These are phyloP conservation scores for Backusella luteola DNA, from an alignment of 192 early-diverging fungal genomes.

Conservation along the genomic window DNA sequence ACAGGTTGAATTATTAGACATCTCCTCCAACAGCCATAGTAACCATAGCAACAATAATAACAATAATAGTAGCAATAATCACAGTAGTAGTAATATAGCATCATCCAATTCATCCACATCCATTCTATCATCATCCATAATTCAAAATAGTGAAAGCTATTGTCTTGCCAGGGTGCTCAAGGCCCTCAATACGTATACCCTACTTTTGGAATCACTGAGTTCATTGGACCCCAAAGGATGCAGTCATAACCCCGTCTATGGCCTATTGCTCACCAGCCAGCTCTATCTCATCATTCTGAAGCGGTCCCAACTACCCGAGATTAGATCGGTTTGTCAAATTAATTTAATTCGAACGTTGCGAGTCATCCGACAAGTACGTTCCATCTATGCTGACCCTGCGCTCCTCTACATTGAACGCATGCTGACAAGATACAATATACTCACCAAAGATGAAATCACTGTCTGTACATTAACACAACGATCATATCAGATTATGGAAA, in stretches of 20 bases:
- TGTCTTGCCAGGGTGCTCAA: conserved; percentile 12
- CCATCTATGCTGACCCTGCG: not conserved
- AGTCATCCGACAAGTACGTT: not conserved
- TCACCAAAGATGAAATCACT: not conserved
- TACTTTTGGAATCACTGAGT: conserved; percentile 13
- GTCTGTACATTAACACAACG: conserved; percentile 1
- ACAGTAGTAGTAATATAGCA: not conserved
- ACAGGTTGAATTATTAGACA: not conserved
- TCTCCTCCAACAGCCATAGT: not conserved
- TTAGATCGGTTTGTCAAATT: conserved; percentile 12
- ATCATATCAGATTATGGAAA: not conserved
- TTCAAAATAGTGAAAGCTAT: not conserved
- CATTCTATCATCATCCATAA: not conserved
- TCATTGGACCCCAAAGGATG: conserved; percentile 15
- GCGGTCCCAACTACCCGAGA: not conserved
- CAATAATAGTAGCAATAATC: not conserved
- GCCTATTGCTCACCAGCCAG: not conserved
- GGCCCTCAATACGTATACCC: conserved; percentile 13
- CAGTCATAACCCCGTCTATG: conserved; percentile 16
- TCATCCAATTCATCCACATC: not conserved
- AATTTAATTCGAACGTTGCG: conserved; percentile 17
- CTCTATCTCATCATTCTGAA: conserved; percentile 11
- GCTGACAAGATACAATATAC: not conserved
- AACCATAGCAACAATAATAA: not conserved
- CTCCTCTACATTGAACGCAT: conserved; percentile 13